Base-by-base conservation (phyloP, 306 rosid species). In the Hippophae gyantsensis region DNA sequence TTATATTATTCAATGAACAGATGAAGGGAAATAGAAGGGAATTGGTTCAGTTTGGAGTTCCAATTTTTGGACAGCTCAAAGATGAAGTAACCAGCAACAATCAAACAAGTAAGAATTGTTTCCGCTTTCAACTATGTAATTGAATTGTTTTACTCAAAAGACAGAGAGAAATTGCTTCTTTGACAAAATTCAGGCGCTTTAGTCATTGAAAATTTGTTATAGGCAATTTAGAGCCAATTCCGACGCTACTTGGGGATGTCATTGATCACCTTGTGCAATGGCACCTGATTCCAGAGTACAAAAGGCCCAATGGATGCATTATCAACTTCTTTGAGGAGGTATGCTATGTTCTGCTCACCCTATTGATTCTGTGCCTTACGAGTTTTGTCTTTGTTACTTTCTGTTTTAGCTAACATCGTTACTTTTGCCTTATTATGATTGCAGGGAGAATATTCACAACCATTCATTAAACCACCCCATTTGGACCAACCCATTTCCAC, bases 401-500 rank as follows among this genome's bases (percentile, higher is more conserved):
- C 10, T 13, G 5, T 43, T 50, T 43, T 6, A 27, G 6, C 63
- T 6, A 18, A 32, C 13, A 13, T 14, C 5, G 5, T 32, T 32
- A 32, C 38, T 32, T 18, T 32, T 4, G 38, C 38, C 38, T 32
- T 32, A 32, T 32, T 61, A 44, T 68, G 38, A 32, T 32, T 32
- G 64, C 58, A 89, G 97, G 99, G 83, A 42, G 99, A 93, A 70
- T 77, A 82, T 68, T 88, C 99, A 55, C 99, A 93, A 78, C 99
- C 99, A 72, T 93, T 93, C 82, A 78, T 78, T 66, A 93, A 93
- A 76, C 99, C 99, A 58, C 99, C 99, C 6, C 99, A 93, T 72
- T 78, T 93, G 85, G 99, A 93, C 45, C 99, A 93, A 69, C 99
- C 99, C 26, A 72, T 93, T 62, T 82, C 94, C 64, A 89, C 94